phyloP scores from a whole-genome alignment of 2,329 filamentous ascomycete species.

The Trichoderma citrinoviride region DNA sequence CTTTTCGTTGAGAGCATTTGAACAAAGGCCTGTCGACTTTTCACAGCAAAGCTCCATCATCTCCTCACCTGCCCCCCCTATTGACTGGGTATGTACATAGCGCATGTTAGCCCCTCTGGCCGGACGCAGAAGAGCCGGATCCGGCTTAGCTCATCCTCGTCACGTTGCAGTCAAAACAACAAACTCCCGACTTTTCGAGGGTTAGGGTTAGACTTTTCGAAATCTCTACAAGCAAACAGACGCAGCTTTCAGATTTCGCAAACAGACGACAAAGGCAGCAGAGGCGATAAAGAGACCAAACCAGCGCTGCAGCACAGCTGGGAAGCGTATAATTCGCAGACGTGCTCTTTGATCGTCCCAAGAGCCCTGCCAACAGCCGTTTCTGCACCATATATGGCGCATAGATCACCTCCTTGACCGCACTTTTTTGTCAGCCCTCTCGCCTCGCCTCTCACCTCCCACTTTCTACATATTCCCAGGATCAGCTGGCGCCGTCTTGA shows the following conservation, averaged over 20 bases:
- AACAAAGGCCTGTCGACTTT: no score
- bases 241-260: not conserved
- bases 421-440: not conserved
- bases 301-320: no score
- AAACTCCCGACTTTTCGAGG: not conserved
- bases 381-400: no score
- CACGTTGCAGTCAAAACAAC: not conserved
- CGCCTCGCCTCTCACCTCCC: not conserved
- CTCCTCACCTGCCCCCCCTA: no score
- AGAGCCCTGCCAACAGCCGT: no score
- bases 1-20: no score
- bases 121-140: not conserved
- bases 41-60: no score
- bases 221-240: not conserved
- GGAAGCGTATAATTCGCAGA: no score
- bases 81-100: no score
- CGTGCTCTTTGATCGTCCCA: no score
- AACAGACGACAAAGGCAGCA: not conserved
- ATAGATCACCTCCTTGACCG: no score
- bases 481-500: not conserved
- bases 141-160: not conserved
- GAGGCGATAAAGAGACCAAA: not conserved
- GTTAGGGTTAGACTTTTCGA: not conserved
- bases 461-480: not conserved
- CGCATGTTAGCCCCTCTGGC: not conserved